These are phyloP conservation scores for Syncephalis fuscata DNA, from an alignment of 371 early-diverging fungal species.

Conservation along the genomic window DNA sequence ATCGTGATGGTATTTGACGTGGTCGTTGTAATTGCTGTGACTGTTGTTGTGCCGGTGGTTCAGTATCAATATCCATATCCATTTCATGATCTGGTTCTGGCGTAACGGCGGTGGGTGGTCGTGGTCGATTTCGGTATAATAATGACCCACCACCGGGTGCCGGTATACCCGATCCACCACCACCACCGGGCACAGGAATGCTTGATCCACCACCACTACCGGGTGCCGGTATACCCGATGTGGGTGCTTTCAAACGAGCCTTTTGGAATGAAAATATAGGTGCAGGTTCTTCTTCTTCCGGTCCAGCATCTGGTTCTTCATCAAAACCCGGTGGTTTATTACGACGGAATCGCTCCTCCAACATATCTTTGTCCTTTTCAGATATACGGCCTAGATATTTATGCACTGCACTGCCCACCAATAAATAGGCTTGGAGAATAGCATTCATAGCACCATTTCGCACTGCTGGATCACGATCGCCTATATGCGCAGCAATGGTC, in stretches of 20 bases:
- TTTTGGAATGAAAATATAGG: constrained; percentile 4
- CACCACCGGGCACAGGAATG: constrained; percentile 7
- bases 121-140: constrained; percentile 8
- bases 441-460: constrained; percentile 57
- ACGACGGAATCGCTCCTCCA: constrained; percentile 4
- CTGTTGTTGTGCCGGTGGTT: too few relatives aligned
- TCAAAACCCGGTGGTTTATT: constrained; percentile 1
- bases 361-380: constrained; percentile 60
- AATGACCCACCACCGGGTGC: constrained; percentile 5
- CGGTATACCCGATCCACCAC: constrained; percentile 8
- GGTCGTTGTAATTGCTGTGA: background rate
- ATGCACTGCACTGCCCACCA: constrained; percentile 54
- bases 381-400: constrained; percentile 50
- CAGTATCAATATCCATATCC: constrained; percentile 5
- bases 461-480: constrained; percentile 67
- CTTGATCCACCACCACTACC: too few relatives aligned
- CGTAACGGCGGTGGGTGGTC: constrained; percentile 5
- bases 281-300: background rate
- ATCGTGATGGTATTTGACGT: constrained; percentile 5
- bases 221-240: background rate
- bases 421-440: constrained; percentile 50
- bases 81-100: constrained; percentile 1
- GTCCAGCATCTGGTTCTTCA: background rate
- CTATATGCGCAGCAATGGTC: constrained; percentile 49
- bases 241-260: background rate